Base-by-base conservation (phyloP, 257 asterid genomes). In the Salvia rosmarinus region DNA sequence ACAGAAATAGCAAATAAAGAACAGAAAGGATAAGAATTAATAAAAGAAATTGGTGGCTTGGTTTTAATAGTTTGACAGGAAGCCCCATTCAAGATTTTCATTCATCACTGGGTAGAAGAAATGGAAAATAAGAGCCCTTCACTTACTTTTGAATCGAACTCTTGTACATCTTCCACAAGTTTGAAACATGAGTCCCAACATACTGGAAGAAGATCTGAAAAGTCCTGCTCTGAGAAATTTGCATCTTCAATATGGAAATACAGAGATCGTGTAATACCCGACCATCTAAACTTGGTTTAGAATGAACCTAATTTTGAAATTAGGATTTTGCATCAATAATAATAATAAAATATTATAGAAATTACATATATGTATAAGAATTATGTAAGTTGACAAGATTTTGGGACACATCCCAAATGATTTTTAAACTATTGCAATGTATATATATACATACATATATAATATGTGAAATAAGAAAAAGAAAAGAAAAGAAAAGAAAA, bases 171-270 rank as follows among this genome's bases (percentile, higher is more conserved):
- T 70, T 91, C 98, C 23, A 85, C 89, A 81, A 95, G 79, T 75
- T 87, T 85, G 85, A 95, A 95, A 78, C 97, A 85, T 49, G 88
- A 83, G 75, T 95, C 95, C 98, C 96, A 95, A 80, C 96, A 95
- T 16, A 82, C 66, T 1, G 95, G 89, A 75, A 91, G 90, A 84
- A 95, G 97, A 84, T 92, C 94, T 20, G 77, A 80, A 68, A 92
- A 95, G 39, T 91, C 98, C 72, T 75, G 79, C 83, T 95, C 97
- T 3, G 95, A 85, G 86, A 95, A 95, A 75, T 85, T 88, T 70
- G 92, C 97, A 83, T 95, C 99, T 68, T 92, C 99, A 78, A 91
- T 83, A 78, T 92, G 98, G 80, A 84, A 95, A 84, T 80, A 95
- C 74, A 95, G 85, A 77, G 99, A 88, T 60, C 99, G 88, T 64